Percentiles rank a stretch among this genome's conserved stretches.
Evolutionary conservation across 805 yeast species (phyloP).

Genomic region (Scheffersomyces spartinae): DNA sequence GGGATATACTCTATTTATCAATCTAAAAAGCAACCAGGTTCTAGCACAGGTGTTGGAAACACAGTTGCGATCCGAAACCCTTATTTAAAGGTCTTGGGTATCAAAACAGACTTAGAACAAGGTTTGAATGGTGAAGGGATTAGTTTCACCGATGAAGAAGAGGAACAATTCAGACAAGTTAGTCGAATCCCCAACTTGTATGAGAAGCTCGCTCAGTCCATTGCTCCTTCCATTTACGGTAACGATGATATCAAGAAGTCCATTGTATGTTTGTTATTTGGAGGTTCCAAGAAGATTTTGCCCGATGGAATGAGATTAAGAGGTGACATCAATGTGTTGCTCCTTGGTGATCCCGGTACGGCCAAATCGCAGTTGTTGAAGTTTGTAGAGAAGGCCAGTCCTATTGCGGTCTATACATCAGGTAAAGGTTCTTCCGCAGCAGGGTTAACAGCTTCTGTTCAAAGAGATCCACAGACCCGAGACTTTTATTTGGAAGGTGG

Average conservation of each 20-base stretch:
- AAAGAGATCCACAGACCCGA: constrained; percentile 75
- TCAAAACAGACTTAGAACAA: constrained; percentile 72
- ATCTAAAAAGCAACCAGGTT: constrained; percentile 42
- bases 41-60: constrained; percentile 18
- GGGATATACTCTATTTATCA: constrained; percentile 92
- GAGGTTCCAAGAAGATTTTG: constrained; percentile 83
- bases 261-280: constrained; percentile 82
- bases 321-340: constrained; percentile 90
- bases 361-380: constrained; percentile 94
- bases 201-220: constrained; percentile 73
- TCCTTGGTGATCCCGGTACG: constrained; percentile 98
- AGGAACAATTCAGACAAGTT: constrained; percentile 74
- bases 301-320: constrained; percentile 96
- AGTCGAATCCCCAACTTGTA: constrained; percentile 79
- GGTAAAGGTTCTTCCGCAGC: constrained; percentile 99
- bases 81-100: constrained; percentile 76
- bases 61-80: constrained; percentile 93
- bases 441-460: constrained; percentile 97
- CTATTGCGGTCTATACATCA: constrained; percentile 90
- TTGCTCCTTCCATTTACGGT: constrained; percentile 96
- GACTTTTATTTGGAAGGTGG: constrained; percentile 98
- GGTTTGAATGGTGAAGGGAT: constrained; percentile 45
- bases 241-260: constrained; percentile 88
- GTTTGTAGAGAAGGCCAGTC: constrained; percentile 90
- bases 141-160: constrained; percentile 84